Conservation (phyloP, 352 stramenopile genomes). For the Pythium monospermum region DNA sequence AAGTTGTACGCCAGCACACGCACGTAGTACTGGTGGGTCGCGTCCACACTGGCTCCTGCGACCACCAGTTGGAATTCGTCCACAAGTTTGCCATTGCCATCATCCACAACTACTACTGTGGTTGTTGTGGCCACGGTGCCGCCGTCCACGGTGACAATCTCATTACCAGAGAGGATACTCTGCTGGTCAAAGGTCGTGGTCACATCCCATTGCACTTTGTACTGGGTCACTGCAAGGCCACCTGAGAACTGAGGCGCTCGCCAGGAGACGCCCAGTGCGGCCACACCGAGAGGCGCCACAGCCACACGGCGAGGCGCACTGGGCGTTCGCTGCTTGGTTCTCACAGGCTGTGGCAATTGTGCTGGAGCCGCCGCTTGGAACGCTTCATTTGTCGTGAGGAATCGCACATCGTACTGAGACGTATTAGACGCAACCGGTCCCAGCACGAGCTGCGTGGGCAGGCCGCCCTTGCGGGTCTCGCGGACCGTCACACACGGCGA, state of each 20-base stretch:
- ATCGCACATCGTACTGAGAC: constrained; percentile 40
- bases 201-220: constrained; percentile 92
- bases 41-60: constrained; percentile 34
- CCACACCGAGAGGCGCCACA: constrained; percentile 32
- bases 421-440: constrained; percentile 10
- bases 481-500: constrained; percentile 43
- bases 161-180: constrained; percentile 50
- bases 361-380: constrained; percentile 28
- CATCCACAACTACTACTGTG: not conserved
- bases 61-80: constrained; percentile 37
- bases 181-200: constrained; percentile 77
- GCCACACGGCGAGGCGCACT: constrained; percentile 24
- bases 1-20: constrained; percentile 82
- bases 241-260: constrained; percentile 52
- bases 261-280: constrained; percentile 72
- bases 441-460: constrained; percentile 25
- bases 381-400: constrained; percentile 29
- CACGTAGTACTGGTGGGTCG: constrained; percentile 61
- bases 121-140: not conserved
- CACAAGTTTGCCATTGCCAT: not conserved
- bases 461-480: constrained; percentile 30
- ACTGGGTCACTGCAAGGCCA: constrained; percentile 80
- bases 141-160: constrained; percentile 21
- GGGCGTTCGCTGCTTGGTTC: constrained; percentile 26
- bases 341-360: constrained; percentile 15